These are phyloP conservation scores for Glomus cerebriforme DNA, from an alignment of 192 early-diverging fungal genomes.

Conservation along the genomic window DNA sequence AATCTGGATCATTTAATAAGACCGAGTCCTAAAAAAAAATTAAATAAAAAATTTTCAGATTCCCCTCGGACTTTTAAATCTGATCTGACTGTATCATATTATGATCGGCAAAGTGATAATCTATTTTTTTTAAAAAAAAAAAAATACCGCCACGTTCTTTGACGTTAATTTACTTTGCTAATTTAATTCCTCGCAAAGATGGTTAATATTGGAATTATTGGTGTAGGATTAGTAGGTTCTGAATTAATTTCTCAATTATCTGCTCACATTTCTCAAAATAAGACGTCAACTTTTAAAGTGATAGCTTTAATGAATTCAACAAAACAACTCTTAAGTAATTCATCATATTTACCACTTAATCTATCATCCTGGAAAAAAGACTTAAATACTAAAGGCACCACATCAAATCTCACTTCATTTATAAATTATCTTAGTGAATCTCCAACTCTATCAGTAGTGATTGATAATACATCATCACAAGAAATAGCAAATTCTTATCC, in stretches of 20 bases:
- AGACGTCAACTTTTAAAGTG: slow-evolving; percentile 61
- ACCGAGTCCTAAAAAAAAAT: no score
- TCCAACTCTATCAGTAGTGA: slow-evolving; percentile 64
- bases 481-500: slow-evolving; percentile 82
- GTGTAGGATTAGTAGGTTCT: slow-evolving; percentile 93
- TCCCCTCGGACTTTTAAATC: no score
- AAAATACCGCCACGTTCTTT: no score
- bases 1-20: no score
- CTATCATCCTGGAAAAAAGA: slow-evolving; percentile 52
- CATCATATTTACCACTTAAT: slow-evolving; percentile 46
- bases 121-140: no score
- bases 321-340: slow-evolving; percentile 62
- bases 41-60: no score
- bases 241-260: slow-evolving; percentile 83
- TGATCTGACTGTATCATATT: no score
- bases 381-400: slow-evolving; percentile 42
- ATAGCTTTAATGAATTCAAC: slow-evolving; percentile 81
- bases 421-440: slow-evolving; percentile 55
- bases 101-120: no score
- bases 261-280: slow-evolving; percentile 49
- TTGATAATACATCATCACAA: slow-evolving; percentile 92
- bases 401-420: slow-evolving; percentile 56
- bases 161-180: no score
- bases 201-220: slow-evolving; percentile 89
- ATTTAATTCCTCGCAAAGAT: slow-evolving; percentile 29